Conservation (phyloP, 2,329 filamentous ascomycete species). For the Neofusicoccum ribis region DNA sequence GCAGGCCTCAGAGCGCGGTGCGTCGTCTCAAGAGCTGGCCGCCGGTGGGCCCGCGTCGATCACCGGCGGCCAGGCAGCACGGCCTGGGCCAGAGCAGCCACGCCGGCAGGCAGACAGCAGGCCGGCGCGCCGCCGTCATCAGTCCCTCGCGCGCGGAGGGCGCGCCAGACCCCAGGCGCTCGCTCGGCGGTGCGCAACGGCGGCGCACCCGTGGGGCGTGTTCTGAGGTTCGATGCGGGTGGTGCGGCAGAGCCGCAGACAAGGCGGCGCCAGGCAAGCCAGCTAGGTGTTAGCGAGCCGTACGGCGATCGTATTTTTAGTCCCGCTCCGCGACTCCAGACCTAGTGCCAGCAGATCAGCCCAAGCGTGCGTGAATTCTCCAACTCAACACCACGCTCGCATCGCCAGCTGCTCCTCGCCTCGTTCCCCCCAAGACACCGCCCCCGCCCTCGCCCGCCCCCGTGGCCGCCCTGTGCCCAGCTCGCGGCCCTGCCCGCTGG, state of each 20-base stretch:
- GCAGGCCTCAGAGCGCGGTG: background rate
- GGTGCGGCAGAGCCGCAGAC: conserved; percentile 11
- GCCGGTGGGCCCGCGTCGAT: conserved; percentile 1
- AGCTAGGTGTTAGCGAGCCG: conserved; percentile 5
- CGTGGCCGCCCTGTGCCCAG: conserved; percentile 4
- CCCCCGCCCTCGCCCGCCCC: conserved; percentile 7
- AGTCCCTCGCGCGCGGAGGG: background rate
- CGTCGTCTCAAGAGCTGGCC: background rate
- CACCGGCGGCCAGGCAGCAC: background rate
- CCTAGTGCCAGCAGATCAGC: conserved; percentile 15
- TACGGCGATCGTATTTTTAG: conserved; percentile 10
- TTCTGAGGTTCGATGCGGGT: background rate
- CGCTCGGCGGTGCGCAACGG: no score
- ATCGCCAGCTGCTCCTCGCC: conserved; percentile 18
- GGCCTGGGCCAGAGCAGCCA: background rate
- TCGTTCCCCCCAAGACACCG: conserved; percentile 9
- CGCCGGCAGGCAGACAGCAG: background rate
- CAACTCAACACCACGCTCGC: conserved; percentile 12
- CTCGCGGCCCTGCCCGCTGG: conserved; percentile 6
- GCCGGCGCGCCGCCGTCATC: background rate
- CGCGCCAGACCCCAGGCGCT: background rate
- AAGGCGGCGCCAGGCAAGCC: background rate
- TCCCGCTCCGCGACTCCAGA: conserved; percentile 9
- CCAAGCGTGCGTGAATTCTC: conserved; percentile 13
- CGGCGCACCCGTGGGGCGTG: no score